A percentile compares a stretch with the other conserved stretches of the same genome.
These are phyloP conservation scores for Pseudogymnoascus sp. DNA, from an alignment of 2,329 filamentous ascomycete species.

Conservation along the genomic window DNA sequence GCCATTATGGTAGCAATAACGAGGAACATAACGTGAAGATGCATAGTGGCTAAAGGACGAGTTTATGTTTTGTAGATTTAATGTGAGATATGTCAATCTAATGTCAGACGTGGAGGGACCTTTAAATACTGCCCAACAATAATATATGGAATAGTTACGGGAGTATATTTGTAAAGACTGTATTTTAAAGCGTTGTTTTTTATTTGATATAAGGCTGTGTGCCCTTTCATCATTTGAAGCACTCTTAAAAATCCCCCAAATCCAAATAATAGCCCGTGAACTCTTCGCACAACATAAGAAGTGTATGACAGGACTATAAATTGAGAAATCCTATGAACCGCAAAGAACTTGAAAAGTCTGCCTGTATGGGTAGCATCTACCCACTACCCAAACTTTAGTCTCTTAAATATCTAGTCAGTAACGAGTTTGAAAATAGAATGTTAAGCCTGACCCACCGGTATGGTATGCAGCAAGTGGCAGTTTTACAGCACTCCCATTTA, in stretches of 20 bases:
- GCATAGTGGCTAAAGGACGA: neutral
- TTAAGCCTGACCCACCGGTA: neutral
- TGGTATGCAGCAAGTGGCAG: neutral
- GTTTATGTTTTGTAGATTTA: neutral
- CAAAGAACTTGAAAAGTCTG: neutral
- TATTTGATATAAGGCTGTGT: neutral
- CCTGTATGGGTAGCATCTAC: neutral
- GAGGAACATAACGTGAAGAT: neutral
- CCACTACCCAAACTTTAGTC: neutral
- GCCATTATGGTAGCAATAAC: neutral
- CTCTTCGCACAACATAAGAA: neutral
- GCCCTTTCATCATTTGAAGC: neutral
- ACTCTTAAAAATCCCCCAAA: neutral
- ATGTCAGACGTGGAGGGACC: neutral
- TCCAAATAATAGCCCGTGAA: neutral
- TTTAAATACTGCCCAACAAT: neutral
- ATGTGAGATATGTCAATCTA: neutral
- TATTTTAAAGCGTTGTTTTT: neutral
- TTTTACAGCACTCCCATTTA: neutral
- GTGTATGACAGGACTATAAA: neutral
- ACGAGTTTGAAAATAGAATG: neutral
- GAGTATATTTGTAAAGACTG: neutral
- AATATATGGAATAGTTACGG: neutral
- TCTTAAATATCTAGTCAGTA: neutral
- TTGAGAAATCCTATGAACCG: neutral